Percentiles rank a stretch among this genome's conserved stretches.
phyloP scores from a whole-genome alignment of 129 eudicot genomes.

The Arctium lappa region DNA sequence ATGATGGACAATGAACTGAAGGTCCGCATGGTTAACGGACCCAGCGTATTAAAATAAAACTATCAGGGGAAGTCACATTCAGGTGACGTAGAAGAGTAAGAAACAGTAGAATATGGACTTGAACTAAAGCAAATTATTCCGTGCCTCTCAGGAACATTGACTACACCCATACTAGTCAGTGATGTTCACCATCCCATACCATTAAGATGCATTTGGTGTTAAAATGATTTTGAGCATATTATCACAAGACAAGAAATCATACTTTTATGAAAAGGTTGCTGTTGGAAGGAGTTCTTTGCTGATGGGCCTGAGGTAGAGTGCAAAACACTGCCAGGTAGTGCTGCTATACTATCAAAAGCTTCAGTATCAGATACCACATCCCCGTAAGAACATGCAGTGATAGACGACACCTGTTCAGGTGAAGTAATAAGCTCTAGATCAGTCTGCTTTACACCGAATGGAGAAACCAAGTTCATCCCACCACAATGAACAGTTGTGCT shows the following conservation, averaged over 20 bases:
- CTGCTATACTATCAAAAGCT: slow-evolving; percentile 39
- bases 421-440: slow-evolving; percentile 37
- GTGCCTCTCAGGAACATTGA: no score
- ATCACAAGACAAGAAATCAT: slow-evolving; percentile 2
- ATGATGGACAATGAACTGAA: no score
- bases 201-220: not conserved
- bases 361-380: slow-evolving; percentile 38
- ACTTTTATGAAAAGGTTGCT: slow-evolving; percentile 27
- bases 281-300: slow-evolving; percentile 19
- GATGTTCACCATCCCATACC: no score
- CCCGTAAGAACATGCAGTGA: slow-evolving; percentile 46
- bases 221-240: not conserved
- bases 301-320: slow-evolving; percentile 12
- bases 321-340: slow-evolving; percentile 10
- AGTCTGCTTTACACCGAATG: slow-evolving; percentile 32
- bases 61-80: no score
- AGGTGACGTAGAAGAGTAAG: no score
- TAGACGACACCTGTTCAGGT: slow-evolving; percentile 50
- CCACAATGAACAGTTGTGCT: slow-evolving; percentile 14
- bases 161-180: no score
- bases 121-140: no score
- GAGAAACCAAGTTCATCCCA: slow-evolving; percentile 25
- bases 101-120: no score
- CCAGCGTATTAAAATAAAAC: no score
- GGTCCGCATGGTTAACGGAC: no score